These are phyloP conservation scores for Pichia occidentalis DNA, from an alignment of 805 yeast genomes.

Conservation along the genomic window DNA sequence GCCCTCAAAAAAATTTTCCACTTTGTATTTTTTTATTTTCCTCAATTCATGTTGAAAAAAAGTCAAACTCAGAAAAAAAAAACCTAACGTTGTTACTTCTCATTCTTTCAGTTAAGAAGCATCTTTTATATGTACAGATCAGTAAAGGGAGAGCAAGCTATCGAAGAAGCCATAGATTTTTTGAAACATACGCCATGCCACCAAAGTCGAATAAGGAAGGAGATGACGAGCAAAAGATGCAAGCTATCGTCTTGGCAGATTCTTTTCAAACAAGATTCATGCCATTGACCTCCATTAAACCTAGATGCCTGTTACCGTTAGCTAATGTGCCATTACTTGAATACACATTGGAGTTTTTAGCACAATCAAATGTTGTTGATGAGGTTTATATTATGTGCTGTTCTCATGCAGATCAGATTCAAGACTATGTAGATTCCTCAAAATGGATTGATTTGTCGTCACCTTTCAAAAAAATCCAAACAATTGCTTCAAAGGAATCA, in stretches of 20 bases:
- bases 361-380: conserved; percentile 71
- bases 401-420: conserved; percentile 84
- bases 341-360: conserved; percentile 89
- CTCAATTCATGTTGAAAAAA: too few relatives aligned
- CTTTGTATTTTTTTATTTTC: too few relatives aligned
- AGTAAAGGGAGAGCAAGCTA: too few relatives aligned
- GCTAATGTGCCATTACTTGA: conserved; percentile 93
- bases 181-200: conserved; percentile 15
- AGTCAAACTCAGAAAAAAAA: too few relatives aligned
- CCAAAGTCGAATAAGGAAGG: conserved; percentile 20
- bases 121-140: too few relatives aligned
- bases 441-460: conserved; percentile 65
- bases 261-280: conserved; percentile 86
- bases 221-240: conserved; percentile 67
- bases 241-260: conserved; percentile 92
- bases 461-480: conserved; percentile 71
- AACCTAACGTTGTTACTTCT: too few relatives aligned
- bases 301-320: conserved; percentile 86
- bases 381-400: conserved; percentile 90
- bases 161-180: not conserved
- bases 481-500: conserved; percentile 79
- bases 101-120: too few relatives aligned
- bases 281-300: conserved; percentile 82
- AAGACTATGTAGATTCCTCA: conserved; percentile 66
- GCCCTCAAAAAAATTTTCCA: too few relatives aligned